Evolutionary conservation across 2,329 filamentous ascomycete genomes (phyloP).

Genomic region (Diaporthe ampelina): DNA sequence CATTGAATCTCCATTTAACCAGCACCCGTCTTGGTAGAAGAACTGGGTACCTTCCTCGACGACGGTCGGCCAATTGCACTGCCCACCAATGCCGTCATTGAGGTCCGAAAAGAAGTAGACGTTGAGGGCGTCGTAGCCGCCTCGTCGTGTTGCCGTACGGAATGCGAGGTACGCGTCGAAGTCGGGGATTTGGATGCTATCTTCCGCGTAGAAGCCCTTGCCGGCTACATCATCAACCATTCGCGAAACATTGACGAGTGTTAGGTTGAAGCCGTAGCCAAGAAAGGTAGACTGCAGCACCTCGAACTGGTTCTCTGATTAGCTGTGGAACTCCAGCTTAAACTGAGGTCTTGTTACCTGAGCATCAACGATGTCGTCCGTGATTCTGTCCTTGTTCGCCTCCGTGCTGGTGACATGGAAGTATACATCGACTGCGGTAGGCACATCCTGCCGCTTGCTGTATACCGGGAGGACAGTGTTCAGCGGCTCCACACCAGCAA

Average conservation of each 20-base stretch:
- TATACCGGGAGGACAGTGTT: not conserved
- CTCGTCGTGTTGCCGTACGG: not conserved
- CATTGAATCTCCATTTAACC: slow-evolving; percentile 21
- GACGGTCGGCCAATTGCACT: not conserved
- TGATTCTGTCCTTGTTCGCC: slow-evolving; percentile 20
- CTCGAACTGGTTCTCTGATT: not conserved
- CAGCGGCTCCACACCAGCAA: slow-evolving; percentile 5
- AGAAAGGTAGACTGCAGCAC: slow-evolving; percentile 11
- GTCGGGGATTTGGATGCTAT: slow-evolving; percentile 2
- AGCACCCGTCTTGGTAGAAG: slow-evolving; percentile 32
- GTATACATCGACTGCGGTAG: slow-evolving; percentile 30
- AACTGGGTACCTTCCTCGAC: slow-evolving; percentile 2
- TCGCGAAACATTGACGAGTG: slow-evolving; percentile 10
- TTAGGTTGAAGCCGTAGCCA: slow-evolving; percentile 7
- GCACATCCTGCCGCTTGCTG: slow-evolving; percentile 1
- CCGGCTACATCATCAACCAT: slow-evolving; percentile 26
- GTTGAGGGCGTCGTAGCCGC: slow-evolving; percentile 33
- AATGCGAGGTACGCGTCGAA: slow-evolving; percentile 21
- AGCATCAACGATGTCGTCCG: slow-evolving; percentile 14
- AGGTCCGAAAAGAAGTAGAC: slow-evolving; percentile 30
- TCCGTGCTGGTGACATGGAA: slow-evolving; percentile 34
- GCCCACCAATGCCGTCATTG: not conserved
- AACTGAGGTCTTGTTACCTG: not conserved
- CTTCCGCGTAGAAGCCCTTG: slow-evolving; percentile 21
- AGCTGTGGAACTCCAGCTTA: not conserved